Percentiles rank a stretch among this genome's conserved stretches.
phyloP scores from a whole-genome alignment of 306 rosid genomes.

The Begonia fuchsioides region DNA sequence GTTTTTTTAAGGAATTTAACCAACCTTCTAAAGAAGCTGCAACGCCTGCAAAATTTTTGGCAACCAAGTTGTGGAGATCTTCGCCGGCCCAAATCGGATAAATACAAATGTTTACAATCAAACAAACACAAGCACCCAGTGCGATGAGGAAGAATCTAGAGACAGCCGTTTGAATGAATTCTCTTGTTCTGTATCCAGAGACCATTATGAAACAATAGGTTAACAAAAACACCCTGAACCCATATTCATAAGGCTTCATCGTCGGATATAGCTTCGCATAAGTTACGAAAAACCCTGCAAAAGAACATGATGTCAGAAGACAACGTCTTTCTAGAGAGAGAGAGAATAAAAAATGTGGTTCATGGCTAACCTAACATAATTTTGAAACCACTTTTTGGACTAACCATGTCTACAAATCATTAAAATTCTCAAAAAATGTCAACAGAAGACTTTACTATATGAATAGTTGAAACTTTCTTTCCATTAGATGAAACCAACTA shows the following conservation, averaged over 20 bases:
- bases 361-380: too few species aligned
- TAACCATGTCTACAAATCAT: too few species aligned
- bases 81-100: constrained; percentile 99
- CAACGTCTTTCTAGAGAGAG: too few species aligned
- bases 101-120: constrained; percentile 66
- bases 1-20: not conserved
- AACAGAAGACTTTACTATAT: too few species aligned
- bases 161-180: constrained; percentile 48
- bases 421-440: too few species aligned
- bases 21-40: constrained; percentile 85
- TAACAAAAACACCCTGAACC: constrained; percentile 91
- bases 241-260: constrained; percentile 87
- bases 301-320: constrained; percentile 16
- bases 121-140: constrained; percentile 73
- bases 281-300: constrained; percentile 65
- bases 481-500: too few species aligned
- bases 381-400: too few species aligned
- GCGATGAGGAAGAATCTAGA: constrained; percentile 78
- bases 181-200: constrained; percentile 77
- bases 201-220: constrained; percentile 79
- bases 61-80: constrained; percentile 84
- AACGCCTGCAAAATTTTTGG: constrained; percentile 65
- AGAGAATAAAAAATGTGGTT: too few species aligned
- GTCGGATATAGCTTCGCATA: constrained; percentile 76
- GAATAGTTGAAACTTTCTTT: too few species aligned